Evolutionary conservation across 176 grass and related monocot species (phyloP), one percentile per base, ranked within the genome.

Genomic region (Tillandsia fasciculata): DNA sequence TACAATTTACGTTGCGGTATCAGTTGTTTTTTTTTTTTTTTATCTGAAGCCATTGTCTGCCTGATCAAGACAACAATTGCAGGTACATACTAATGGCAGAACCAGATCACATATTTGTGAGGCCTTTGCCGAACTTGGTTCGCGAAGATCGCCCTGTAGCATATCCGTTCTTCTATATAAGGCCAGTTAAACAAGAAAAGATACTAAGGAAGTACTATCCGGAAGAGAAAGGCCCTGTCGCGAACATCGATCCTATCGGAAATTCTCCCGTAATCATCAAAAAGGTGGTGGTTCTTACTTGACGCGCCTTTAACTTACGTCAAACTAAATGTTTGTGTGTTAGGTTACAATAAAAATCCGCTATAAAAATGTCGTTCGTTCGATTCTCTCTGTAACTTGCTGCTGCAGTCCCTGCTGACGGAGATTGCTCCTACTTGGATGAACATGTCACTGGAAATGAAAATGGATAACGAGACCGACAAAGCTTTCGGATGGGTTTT

Each of bases 401-500:
- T 70, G 6, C 14, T 83, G 22, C 76, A 92, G 89, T 71, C 77
- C 29, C 79, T 77, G 63, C 84, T 99, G 64, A 72, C 92, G 80
- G 87, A 93, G 74, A 99, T 99, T 81, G 89, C 94, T 86, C 94
- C 94, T 74, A 99, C 89, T 76, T 99, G 94, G 94, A 90, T 99
- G 89, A 93, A 99, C 77, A 11, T 99, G 71, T 99, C 94, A 3
- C 50, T 99, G 59, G 73, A 81, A 77, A 99, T 99, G 94, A 99
- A 99, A 90, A 82, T 88, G 8, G 89, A 93, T 84, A 54, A 18
- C 64, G 87, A 88, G 77, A 88, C 94, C 53, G 89, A 99, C 74
- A 88, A 90, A 79, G 87, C 89, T 66, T 99, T 99, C 61, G 89
- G 94, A 79, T 99, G 94, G 94, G 94, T 99, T 22, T 84, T 99